Conservation (phyloP, 1,284 basidiomycete genomes). For the Ustilago vetiveriae region DNA sequence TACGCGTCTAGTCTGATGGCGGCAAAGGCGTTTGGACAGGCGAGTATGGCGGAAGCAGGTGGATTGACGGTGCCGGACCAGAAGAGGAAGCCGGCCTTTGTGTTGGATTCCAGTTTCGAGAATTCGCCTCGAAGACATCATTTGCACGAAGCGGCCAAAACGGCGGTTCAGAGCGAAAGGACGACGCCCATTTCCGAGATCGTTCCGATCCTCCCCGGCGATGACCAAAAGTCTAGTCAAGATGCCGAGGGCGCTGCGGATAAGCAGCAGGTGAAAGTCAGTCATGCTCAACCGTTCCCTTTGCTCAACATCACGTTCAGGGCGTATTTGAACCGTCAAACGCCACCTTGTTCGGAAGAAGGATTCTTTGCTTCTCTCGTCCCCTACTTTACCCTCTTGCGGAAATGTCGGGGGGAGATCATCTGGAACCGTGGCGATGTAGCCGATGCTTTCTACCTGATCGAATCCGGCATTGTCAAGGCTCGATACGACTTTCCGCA, state of each 20-base stretch:
- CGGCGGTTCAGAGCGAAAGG: constrained; percentile 40
- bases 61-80: constrained; percentile 63
- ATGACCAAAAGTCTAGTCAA: not conserved
- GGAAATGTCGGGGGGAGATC: constrained; percentile 73
- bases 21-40: constrained; percentile 64
- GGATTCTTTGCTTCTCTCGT: constrained; percentile 70
- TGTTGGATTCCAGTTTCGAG: constrained; percentile 73
- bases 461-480: constrained; percentile 64
- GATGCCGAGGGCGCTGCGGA: too few species aligned
- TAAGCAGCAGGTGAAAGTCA: too few species aligned
- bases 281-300: constrained; percentile 44
- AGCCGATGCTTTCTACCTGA: constrained; percentile 71
- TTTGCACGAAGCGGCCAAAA: constrained; percentile 77
- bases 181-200: constrained; percentile 34
- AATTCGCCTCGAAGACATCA: constrained; percentile 80
- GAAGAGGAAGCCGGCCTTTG: constrained; percentile 57
- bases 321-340: constrained; percentile 35
- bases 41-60: constrained; percentile 69
- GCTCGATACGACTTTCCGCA: constrained; percentile 64
- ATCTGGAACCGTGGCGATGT: constrained; percentile 79
- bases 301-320: constrained; percentile 55
- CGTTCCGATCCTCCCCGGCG: not conserved
- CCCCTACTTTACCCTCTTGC: constrained; percentile 77
- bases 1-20: constrained; percentile 66
- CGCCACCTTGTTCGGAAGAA: constrained; percentile 6